Conservation (phyloP, 1,139 yeast genomes). For the Suhomyces taliae region DNA sequence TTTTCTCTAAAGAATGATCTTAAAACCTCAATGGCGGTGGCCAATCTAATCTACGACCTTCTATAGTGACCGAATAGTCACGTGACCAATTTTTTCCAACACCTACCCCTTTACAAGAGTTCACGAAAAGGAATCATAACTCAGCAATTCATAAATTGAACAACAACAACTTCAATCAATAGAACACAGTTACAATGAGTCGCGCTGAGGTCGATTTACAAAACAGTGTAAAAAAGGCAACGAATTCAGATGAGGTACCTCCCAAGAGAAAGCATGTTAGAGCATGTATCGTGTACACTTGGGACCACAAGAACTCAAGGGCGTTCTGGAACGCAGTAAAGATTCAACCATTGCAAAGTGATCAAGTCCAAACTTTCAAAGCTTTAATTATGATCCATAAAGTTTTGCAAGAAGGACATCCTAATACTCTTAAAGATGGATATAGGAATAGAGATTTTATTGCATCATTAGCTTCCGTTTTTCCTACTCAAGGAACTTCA, state of each 20-base stretch:
- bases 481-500: slow-evolving; percentile 45
- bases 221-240: slow-evolving; percentile 80
- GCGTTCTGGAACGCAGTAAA: slow-evolving; percentile 88
- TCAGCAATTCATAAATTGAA: not conserved
- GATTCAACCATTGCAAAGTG: slow-evolving; percentile 75
- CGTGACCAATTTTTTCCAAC: slow-evolving; percentile 6
- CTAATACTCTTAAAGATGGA: slow-evolving; percentile 78
- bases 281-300: slow-evolving; percentile 90
- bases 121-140: not conserved
- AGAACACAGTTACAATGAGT: slow-evolving; percentile 30
- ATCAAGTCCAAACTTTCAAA: slow-evolving; percentile 83
- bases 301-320: slow-evolving; percentile 89
- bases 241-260: slow-evolving; percentile 82
- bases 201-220: slow-evolving; percentile 61
- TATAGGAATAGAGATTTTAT: slow-evolving; percentile 60
- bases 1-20: no score
- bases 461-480: slow-evolving; percentile 42
- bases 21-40: not conserved
- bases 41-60: no score
- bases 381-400: slow-evolving; percentile 87
- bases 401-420: slow-evolving; percentile 96
- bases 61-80: slow-evolving; percentile 1
- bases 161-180: not conserved
- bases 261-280: slow-evolving; percentile 95
- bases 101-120: slow-evolving; percentile 3